Evolutionary conservation across 305 asterid species (phyloP), one percentile per base, ranked within the genome.

Genomic region (Petunia hybrid): DNA sequence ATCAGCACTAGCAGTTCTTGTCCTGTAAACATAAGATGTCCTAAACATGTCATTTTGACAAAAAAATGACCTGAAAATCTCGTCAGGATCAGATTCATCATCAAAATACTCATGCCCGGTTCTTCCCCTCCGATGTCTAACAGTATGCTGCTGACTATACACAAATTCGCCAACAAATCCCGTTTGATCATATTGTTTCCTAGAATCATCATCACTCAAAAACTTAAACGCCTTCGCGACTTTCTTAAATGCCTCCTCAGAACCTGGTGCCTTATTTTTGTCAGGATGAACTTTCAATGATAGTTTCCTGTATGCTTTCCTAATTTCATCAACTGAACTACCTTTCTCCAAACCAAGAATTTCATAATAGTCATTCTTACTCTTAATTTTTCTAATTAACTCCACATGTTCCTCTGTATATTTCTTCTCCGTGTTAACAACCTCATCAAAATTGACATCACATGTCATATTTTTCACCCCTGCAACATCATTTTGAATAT

Each of bases 271-370:
- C 87, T 92, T 95, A 77, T 95, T 95, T 89, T 95, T 95, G 81
- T 95, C 99, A 2, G 97, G 99, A 77, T 95, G 98, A 76, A 95
- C 98, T 87, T 94, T 95, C 88, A 93, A 85, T 0, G 99, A 95
- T 55, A 94, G 70, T 81, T 92, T 95, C 88, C 92, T 85, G 77
- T 91, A 95, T 3, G 99, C 97, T 84, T 92, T 95, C 81, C 92
- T 83, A 77, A 95, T 88, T 90, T 94, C 97, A 85, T 94, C 99
- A 22, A 91, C 92, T 0, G 97, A 80, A 82, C 98, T 93, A 64
- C 84, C 89, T 78, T 89, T 93, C 84, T 92, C 97, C 79, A 95
- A 79, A 5, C 98, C 97, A 45, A 95, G 94, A 85, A 95, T 89
- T 13, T 90, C 81, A 69, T 93, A 93, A 62, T 95, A 95, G 81